A percentile compares a stretch with the other conserved stretches of the same genome.
Evolutionary conservation across 148 eudicot genomes (phyloP).

Genomic region (Talinum fruticosum): DNA sequence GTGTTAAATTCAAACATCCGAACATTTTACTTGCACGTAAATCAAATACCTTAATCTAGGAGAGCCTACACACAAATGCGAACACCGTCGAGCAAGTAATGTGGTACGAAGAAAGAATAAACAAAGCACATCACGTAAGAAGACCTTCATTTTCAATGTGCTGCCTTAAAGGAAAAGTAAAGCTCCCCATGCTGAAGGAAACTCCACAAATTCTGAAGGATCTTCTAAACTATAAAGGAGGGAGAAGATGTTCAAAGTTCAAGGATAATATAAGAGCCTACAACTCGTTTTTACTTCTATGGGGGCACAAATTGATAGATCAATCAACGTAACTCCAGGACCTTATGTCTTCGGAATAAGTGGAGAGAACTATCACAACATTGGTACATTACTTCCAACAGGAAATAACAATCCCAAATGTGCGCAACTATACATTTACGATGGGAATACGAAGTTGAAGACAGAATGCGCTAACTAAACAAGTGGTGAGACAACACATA

Average conservation of each 20-base stretch:
- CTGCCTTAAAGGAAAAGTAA: not conserved
- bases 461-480: not conserved
- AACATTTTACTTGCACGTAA: not conserved
- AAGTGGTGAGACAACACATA: not conserved
- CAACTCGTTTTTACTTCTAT: conserved; percentile 1
- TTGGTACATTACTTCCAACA: not conserved
- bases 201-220: not conserved
- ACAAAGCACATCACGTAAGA: not conserved
- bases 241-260: not conserved
- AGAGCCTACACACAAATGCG: not conserved
- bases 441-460: not conserved
- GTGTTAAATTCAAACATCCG: too few species aligned
- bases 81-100: not conserved
- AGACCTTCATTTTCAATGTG: not conserved
- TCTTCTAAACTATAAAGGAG: conserved; percentile 1
- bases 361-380: conserved; percentile 3
- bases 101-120: not conserved
- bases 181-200: not conserved
- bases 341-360: conserved; percentile 8
- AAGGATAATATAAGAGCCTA: not conserved
- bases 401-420: not conserved
- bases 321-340: not conserved
- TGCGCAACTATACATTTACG: conserved; percentile 6
- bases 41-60: not conserved
- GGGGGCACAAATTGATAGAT: conserved; percentile 2